These are phyloP conservation scores for Xanthoconium purpureum DNA, from an alignment of 768 basidiomycete species.

Conservation along the genomic window DNA sequence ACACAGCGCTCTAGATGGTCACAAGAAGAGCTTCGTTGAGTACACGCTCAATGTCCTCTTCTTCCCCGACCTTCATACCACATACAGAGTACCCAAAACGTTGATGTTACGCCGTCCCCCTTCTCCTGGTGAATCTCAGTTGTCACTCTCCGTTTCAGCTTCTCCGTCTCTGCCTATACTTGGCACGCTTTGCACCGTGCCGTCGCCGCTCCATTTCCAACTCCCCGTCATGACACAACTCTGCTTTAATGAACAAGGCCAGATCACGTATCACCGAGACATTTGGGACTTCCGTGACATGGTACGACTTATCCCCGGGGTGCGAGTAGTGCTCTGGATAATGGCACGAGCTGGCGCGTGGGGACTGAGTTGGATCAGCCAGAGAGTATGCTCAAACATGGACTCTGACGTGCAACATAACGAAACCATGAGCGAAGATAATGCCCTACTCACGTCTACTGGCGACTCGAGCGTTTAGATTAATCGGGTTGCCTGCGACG, in stretches of 20 bases:
- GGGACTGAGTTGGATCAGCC: conserved; percentile 45
- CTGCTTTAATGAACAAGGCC: conserved; percentile 79
- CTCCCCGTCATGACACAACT: conserved; percentile 71
- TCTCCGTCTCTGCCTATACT: conserved; percentile 53
- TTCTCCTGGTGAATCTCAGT: conserved; percentile 28
- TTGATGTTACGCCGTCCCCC: conserved; percentile 33
- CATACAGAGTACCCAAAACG: conserved; percentile 39
- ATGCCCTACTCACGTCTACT: conserved; percentile 13
- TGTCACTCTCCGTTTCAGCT: conserved; percentile 28
- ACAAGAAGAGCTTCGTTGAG: conserved; percentile 70
- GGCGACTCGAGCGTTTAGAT: conserved; percentile 12
- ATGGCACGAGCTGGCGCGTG: conserved; percentile 58
- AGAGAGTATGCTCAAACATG: conserved; percentile 9
- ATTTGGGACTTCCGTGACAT: conserved; percentile 81
- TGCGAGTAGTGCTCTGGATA: conserved; percentile 66
- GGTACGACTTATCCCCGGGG: conserved; percentile 68
- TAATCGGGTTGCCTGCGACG: not conserved
- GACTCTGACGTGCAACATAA: conserved; percentile 1
- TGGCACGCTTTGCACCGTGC: conserved; percentile 55
- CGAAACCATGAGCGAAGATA: conserved; percentile 1
- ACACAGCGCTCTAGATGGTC: conserved; percentile 52
- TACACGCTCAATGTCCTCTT: conserved; percentile 77
- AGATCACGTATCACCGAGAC: conserved; percentile 75
- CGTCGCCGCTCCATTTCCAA: conserved; percentile 71
- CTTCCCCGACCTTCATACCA: conserved; percentile 66